phyloP scores from a whole-genome alignment of 2,329 filamentous ascomycete species.

The Cryphonectria japonica region DNA sequence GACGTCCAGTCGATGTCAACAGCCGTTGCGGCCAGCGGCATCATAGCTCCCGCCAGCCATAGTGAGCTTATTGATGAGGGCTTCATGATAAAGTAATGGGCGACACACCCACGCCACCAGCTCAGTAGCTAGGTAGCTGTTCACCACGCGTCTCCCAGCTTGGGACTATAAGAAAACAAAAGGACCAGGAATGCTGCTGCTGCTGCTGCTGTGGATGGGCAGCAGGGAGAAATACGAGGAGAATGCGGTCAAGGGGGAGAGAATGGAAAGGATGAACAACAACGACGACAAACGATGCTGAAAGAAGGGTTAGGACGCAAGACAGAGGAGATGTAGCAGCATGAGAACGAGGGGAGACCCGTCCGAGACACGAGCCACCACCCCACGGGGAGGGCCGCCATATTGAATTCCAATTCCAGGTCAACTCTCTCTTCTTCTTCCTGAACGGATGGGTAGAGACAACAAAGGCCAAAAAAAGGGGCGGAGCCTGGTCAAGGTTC shows the following conservation, averaged over 20 bases:
- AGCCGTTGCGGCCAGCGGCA: constrained; percentile 30
- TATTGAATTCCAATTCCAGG: constrained; percentile 11
- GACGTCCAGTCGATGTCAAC: constrained; percentile 30
- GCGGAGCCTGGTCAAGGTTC: constrained; percentile 10
- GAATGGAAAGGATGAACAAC: neutral
- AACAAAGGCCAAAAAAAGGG: constrained; percentile 8
- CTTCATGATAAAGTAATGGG: constrained; percentile 18
- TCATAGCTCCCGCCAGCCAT: constrained; percentile 26
- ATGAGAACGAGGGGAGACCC: neutral
- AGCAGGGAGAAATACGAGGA: neutral
- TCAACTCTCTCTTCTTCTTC: neutral
- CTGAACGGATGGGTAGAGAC: neutral
- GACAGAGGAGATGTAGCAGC: neutral
- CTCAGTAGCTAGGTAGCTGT: neutral
- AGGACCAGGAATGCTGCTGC: neutral
- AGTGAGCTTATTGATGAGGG: constrained; percentile 22
- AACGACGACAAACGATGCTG: constrained; percentile 12
- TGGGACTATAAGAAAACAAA: neutral
- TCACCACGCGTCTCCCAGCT: constrained; percentile 2
- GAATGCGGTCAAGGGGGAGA: neutral
- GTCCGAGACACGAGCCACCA: constrained; percentile 3
- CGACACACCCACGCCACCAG: constrained; percentile 12
- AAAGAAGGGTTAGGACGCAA: constrained; percentile 1
- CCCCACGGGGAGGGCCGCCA: constrained; percentile 16
- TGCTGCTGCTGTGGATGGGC: neutral